phyloP scores from a whole-genome alignment of 2,329 filamentous ascomycete genomes.

The Pyricularia pennisetigena region DNA sequence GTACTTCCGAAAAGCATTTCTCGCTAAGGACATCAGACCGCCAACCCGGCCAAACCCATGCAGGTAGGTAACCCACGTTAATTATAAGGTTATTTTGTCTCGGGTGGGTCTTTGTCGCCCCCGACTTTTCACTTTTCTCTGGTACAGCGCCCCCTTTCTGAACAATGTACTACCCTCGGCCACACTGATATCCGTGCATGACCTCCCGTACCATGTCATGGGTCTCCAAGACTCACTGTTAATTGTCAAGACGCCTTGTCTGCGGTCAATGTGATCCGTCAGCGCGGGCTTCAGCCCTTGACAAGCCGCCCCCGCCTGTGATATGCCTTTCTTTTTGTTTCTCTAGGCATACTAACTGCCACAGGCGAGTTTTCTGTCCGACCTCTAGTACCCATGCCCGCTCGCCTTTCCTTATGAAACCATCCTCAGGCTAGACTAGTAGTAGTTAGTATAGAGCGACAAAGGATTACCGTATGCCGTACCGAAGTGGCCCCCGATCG shows the following conservation, averaged over 20 bases:
- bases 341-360: background rate
- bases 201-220: constrained; percentile 8
- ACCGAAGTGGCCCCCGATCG: background rate
- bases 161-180: constrained; percentile 10
- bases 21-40: background rate
- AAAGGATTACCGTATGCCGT: background rate
- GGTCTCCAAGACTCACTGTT: background rate
- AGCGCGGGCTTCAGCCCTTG: no score
- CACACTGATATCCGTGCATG: constrained; percentile 16
- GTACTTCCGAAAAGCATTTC: background rate
- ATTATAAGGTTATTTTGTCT: constrained; percentile 12
- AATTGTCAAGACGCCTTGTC: background rate
- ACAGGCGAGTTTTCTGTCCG: background rate
- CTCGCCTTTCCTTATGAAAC: background rate
- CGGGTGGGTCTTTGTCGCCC: background rate
- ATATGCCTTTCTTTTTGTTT: background rate
- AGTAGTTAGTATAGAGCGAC: background rate
- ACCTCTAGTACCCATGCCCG: background rate
- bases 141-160: background rate
- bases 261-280: no score
- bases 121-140: constrained; percentile 5
- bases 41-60: background rate
- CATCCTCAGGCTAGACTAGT: background rate
- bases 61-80: background rate
- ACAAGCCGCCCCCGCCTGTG: background rate